Base-by-base conservation (phyloP, 2,329 filamentous ascomycete species). In the Trichoderma pleuroti region DNA sequence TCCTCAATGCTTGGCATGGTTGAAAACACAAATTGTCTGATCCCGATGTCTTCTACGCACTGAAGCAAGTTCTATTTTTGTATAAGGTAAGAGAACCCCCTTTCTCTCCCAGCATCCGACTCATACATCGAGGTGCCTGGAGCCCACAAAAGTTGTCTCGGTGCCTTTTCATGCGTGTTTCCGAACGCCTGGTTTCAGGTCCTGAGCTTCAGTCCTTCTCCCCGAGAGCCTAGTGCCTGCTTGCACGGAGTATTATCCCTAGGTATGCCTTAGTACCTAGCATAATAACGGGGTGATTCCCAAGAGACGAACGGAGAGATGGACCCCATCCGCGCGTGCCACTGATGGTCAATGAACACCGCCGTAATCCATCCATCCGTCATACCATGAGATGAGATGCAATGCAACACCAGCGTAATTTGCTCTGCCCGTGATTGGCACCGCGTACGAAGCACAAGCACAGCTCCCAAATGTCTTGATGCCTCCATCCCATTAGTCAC, bases 151-250 rank as follows among this genome's bases (percentile, higher is more conserved):
- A 34, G 21, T 49, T 49, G 64, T 68, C 65, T 68, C 65, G 65
- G 65, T 68, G 65, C 26, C 54, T 32, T 57, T 68, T 28, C 5
- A 18, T 28, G 59, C 30, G 26, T 67, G 65, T 24, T 59, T 68
- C 65, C 65, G 34, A 46, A 68, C 52, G 28, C 36, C 65, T 68
- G 36, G 65, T 68, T 68, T 60, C 65, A 68, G 65, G 28, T 52
- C 14, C 18, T 28, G 21, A 30, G 36, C 28, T 46, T 39, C 46
- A n/a, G 52, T 30, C 34, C 46, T 39, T 59, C 64, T 59, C 28
- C 64, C 64, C 64, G 64, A 57, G 34, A 30, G 46, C 52, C 42
- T 67, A 59, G 63, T 66, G 49, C 49, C 18, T 66, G 34, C 21
- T 21, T 52, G n/a, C 46, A 57, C 63, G 63, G 63, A 57, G 63